Evolutionary conservation across 306 rosid species (phyloP), one percentile per base, ranked within the genome.

Genomic region (Sesbania bispinosa): DNA sequence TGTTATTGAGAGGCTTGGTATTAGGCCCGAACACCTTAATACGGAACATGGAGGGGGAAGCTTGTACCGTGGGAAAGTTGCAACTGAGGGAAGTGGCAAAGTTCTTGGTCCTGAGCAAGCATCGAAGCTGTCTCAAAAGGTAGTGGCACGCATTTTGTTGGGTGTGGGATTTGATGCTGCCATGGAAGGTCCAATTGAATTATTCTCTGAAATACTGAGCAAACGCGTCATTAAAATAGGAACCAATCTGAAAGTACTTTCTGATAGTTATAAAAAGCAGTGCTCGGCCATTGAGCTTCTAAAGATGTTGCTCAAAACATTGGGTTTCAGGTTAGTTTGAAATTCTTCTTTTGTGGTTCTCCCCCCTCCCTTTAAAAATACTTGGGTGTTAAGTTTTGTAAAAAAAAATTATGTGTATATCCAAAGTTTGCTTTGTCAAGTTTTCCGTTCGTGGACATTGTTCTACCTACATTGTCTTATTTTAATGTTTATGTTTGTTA

Each of bases 181-280:
- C 52, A 81, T 88, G 69, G 96, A 94, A 77, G 83, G 81, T 79
- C 96, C 98, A 9, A 62, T 83, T 71, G 97, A 89, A 69, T 82
- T 85, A 76, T 94, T 94, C 67, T 80, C 98, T 69, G 89, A 94
- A 78, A 75, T 90, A 30, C 67, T 94, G 82, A 79, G 84, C 67
- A 79, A 88, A 61, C 97, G 81, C 61, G 77, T 90, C 16, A 13
- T 59, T 66, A 84, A 94, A 64, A 84, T 94, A 32, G 98, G 98
- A 41, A 82, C 77, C 32, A 88, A 38, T 41, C 84, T 90, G 78
- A 90, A 76, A 85, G 76, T 94, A 35, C 96, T 94, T 74, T 41
- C 92, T 51, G 98, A 94, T 80, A 84, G 86, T 79, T 94, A 94
- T 83, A 85, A 81, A 71, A 89, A 89, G 62, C 96, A 90, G 83